Conservation (phyloP, 176 grass and related monocot genomes). For the Cymbopogon citratus region DNA sequence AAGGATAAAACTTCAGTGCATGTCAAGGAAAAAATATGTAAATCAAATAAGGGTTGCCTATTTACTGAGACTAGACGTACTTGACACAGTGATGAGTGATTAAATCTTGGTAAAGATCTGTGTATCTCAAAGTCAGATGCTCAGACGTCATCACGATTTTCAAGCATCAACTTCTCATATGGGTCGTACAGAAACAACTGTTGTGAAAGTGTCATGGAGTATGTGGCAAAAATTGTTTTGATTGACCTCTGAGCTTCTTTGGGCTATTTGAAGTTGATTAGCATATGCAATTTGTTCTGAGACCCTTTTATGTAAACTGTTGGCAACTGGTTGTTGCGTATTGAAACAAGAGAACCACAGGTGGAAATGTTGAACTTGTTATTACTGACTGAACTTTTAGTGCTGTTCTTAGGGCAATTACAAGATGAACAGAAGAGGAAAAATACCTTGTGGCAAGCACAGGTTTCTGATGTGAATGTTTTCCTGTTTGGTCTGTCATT, state of each 20-base stretch:
- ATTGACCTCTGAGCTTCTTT: not conserved
- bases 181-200: not conserved
- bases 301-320: not conserved
- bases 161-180: not conserved
- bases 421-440: not conserved
- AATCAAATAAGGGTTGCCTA: not conserved
- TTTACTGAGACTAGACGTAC: not conserved
- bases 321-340: too few relatives aligned
- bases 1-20: not conserved
- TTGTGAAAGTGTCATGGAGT: not conserved
- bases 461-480: not conserved
- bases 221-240: not conserved
- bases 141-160: not conserved
- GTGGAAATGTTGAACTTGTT: not conserved
- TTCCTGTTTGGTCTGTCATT: not conserved
- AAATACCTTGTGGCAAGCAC: not conserved
- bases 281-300: not conserved
- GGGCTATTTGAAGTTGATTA: not conserved
- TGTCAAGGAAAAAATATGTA: not conserved
- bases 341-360: not conserved
- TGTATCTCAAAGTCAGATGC: not conserved
- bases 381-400: not conserved
- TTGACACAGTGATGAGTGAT: not conserved
- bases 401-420: not conserved
- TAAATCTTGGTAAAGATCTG: not conserved